Evolutionary conservation across 768 basidiomycete species (phyloP).

Genomic region (Daedaleopsis sinensis): DNA sequence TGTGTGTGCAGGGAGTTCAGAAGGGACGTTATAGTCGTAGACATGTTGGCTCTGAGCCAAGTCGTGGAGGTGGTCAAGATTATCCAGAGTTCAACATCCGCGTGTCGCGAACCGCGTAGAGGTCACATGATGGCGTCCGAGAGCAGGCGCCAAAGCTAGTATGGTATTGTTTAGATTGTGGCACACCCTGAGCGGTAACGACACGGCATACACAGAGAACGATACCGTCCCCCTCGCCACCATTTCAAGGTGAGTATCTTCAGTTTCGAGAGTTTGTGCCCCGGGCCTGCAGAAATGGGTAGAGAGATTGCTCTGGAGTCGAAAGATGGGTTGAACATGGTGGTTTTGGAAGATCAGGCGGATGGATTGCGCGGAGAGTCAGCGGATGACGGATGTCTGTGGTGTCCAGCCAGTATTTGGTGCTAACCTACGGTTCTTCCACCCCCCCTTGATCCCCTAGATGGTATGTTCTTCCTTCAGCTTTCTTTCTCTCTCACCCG

Average conservation of each 20-base stretch:
- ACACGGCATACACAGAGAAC: constrained; percentile 15
- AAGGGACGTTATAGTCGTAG: constrained; percentile 84
- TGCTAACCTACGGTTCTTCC: neutral
- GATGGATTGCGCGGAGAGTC: constrained; percentile 13
- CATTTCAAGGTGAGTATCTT: constrained; percentile 23
- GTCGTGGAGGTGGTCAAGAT: constrained; percentile 11
- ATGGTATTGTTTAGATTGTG: constrained; percentile 12
- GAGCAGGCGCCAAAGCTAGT: neutral
- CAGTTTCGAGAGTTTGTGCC: constrained; percentile 2
- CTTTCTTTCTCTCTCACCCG: no score
- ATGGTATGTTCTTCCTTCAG: constrained; percentile 7
- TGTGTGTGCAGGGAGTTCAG: constrained; percentile 79
- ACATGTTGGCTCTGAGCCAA: constrained; percentile 21
- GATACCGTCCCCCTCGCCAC: constrained; percentile 16
- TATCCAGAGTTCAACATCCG: constrained; percentile 9
- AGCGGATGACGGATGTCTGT: constrained; percentile 4
- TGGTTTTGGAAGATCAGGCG: neutral
- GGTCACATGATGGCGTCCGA: constrained; percentile 24
- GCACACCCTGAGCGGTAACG: constrained; percentile 12
- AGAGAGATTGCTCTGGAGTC: neutral
- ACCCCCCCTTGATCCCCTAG: neutral
- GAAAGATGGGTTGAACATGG: neutral
- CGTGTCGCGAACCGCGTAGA: constrained; percentile 22
- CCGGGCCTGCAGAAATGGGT: neutral
- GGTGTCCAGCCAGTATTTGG: neutral